Evolutionary conservation across 306 rosid genomes (phyloP).

Genomic region (Lotus japonicus): DNA sequence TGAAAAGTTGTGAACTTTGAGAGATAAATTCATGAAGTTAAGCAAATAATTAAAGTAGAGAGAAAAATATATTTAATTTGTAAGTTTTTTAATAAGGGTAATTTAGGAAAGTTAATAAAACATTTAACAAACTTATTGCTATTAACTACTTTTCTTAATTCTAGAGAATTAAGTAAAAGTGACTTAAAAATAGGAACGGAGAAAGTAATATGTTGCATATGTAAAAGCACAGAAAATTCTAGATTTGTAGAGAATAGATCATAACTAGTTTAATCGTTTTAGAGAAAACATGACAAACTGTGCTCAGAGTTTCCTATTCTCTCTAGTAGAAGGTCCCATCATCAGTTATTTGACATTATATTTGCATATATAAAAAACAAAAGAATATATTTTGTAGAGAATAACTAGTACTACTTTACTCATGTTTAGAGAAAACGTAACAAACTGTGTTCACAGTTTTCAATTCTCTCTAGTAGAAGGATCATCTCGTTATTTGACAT

Average conservation of each 20-base stretch:
- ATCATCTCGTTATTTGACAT: background rate
- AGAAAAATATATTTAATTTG: too few species aligned
- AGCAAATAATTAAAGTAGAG: too few species aligned
- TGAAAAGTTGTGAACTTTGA: too few species aligned
- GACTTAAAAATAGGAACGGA: too few species aligned
- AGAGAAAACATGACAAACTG: background rate
- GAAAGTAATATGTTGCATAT: background rate
- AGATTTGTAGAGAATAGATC: background rate
- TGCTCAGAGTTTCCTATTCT: background rate
- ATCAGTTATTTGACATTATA: background rate
- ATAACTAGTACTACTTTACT: background rate
- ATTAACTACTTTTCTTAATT: too few species aligned
- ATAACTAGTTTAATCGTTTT: background rate
- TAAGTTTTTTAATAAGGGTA: too few species aligned
- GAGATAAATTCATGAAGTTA: too few species aligned
- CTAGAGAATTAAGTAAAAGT: too few species aligned
- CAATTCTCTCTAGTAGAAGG: background rate
- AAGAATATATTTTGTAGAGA: background rate
- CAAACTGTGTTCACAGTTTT: background rate
- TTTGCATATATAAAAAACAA: conserved; percentile 6
- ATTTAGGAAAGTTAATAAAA: too few species aligned
- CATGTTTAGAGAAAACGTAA: background rate
- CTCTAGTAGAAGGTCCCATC: background rate
- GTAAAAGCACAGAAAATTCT: background rate
- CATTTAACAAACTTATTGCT: too few species aligned